Percentiles rank a stretch among this genome's conserved stretches.
Evolutionary conservation across 148 eudicot genomes (phyloP).

Genomic region (Spergularia bocconei): DNA sequence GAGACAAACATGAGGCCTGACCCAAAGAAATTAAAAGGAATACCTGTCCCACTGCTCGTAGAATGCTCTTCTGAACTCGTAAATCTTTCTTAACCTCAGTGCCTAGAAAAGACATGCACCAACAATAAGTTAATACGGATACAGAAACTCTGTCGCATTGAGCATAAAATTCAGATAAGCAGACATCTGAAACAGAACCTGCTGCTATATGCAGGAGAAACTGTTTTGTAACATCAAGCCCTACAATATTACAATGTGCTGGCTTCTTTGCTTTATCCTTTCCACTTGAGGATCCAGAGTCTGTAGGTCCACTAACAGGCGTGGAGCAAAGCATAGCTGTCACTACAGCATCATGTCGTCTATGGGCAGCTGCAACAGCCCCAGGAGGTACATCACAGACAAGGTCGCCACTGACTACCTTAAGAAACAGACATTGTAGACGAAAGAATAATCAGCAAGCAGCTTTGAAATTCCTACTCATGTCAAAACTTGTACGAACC

Average conservation of each 20-base stretch:
- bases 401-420: constrained; percentile 98
- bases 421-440: constrained; percentile 12
- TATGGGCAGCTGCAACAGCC: constrained; percentile 91
- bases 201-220: constrained; percentile 81
- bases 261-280: constrained; percentile 96
- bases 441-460: neutral
- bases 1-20: neutral
- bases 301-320: constrained; percentile 85
- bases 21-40: neutral
- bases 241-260: constrained; percentile 67
- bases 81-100: constrained; percentile 77
- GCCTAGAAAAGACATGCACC: constrained; percentile 43
- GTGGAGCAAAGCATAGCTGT: constrained; percentile 87
- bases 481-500: neutral
- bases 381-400: constrained; percentile 93
- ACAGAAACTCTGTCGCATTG: neutral
- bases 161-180: neutral
- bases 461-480: neutral
- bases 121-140: constrained; percentile 4
- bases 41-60: constrained; percentile 95
- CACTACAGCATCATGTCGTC: constrained; percentile 94
- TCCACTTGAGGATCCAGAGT: constrained; percentile 69
- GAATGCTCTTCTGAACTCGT: constrained; percentile 80
- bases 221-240: constrained; percentile 80
- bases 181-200: constrained; percentile 45